Evolutionary conservation across 192 early-diverging fungal species (phyloP), one percentile per base, ranked within the genome.

Genomic region (Coemansia sp.): DNA sequence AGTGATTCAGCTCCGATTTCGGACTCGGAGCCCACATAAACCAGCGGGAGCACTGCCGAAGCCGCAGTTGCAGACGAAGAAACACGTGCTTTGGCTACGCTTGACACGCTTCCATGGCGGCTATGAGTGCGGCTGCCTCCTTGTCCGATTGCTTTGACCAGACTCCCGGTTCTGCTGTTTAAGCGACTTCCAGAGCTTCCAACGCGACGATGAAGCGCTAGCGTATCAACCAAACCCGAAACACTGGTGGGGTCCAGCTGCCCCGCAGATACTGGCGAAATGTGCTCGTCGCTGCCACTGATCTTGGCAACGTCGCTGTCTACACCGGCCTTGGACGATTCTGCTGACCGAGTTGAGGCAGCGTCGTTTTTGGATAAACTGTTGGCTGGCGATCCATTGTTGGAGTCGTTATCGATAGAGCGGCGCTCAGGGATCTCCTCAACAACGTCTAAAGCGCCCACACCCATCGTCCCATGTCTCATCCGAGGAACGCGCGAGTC

Each of bases 61-160:
- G 60, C 34, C 45, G 38, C 66, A 49, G 54, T 33, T 31, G 64
- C 55, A 38, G 66, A 61, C 17, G 59, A 48, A 10, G 42, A 38
- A 48, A 61, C 59, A n/a, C 59, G 59, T 42, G 22, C 6, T 25
- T 61, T 61, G 38, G 25, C 20, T 11, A 30, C 33, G 42, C 69
- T 75, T 0, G 73, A 56, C 5, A 72, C 48, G 64, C 78, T 80
- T 48, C 78, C 73, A 14, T 61, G 73, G 17, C 73, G 69, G 60
- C 78, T 80, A 61, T 80, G 78, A 4, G 58, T 68, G 14, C 69
- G 72, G 7, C 72, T 74, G 7, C 59, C 34, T 30, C 60, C 7
- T 61, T 36, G 0, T 20, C 62, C 73, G 20, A 64, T 59, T 11
- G 73, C 60, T 34, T 63, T 71, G 7, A 38, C 32, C 8, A 72